These are phyloP conservation scores for Acaromyces ingoldii DNA, from an alignment of 1,284 basidiomycete species.

Conservation along the genomic window DNA sequence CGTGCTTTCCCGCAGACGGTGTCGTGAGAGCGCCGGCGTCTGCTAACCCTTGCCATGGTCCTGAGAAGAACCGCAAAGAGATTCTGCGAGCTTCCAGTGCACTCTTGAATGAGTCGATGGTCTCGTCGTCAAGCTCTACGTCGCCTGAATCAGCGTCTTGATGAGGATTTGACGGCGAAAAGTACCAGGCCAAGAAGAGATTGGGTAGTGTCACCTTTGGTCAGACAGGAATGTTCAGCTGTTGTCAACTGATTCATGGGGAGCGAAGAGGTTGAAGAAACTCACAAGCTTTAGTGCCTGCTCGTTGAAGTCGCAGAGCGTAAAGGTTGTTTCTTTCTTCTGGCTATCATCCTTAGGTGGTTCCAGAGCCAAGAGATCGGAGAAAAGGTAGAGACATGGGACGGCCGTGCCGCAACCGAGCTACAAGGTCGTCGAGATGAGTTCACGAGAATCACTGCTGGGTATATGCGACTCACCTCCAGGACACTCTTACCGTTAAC, in stretches of 20 bases:
- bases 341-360: not conserved
- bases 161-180: conserved; percentile 15
- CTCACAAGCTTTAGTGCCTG: conserved; percentile 70
- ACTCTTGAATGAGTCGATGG: conserved; percentile 63
- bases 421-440: too few species aligned
- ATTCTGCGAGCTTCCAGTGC: conserved; percentile 61
- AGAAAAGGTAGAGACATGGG: conserved; percentile 71
- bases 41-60: conserved; percentile 62
- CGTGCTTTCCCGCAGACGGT: conserved; percentile 1
- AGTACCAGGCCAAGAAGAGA: conserved; percentile 66
- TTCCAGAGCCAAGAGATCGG: conserved; percentile 61
- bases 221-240: not conserved
- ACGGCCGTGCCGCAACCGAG: conserved; percentile 89
- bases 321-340: conserved; percentile 59
- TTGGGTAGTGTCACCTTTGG: conserved; percentile 72
- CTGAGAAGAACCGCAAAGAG: conserved; percentile 69
- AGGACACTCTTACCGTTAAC: not conserved
- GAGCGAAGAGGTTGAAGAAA: not conserved
- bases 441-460: too few species aligned
- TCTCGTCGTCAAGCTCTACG: conserved; percentile 51
- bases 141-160: conserved; percentile 43
- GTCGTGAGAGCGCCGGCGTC: conserved; percentile 6
- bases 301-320: conserved; percentile 87
- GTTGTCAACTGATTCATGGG: not conserved
- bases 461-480: conserved; percentile 6